A percentile compares a stretch with the other conserved stretches of the same genome.
Evolutionary conservation across 805 yeast species (phyloP).

Genomic region (Candida hispaniensis): DNA sequence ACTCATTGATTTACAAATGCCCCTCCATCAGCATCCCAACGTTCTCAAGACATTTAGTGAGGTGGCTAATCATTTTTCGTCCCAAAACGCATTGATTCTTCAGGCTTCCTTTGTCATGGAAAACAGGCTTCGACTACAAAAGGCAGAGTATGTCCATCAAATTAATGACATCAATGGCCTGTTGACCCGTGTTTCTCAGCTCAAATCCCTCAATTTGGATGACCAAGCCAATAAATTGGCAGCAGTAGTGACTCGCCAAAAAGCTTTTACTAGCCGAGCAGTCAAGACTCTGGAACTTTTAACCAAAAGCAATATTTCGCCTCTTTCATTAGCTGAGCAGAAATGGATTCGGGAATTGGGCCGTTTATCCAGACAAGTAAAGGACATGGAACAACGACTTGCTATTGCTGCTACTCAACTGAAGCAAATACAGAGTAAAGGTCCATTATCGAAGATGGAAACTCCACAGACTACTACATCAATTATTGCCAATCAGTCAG

Average conservation of each 20-base stretch:
- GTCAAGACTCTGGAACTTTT: conserved; percentile 26
- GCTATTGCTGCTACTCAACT: background rate
- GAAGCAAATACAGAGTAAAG: background rate
- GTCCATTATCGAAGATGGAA: background rate
- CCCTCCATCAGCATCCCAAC: conserved; percentile 23
- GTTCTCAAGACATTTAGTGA: conserved; percentile 22
- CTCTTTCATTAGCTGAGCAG: conserved; percentile 34
- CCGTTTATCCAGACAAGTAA: conserved; percentile 26
- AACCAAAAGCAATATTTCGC: conserved; percentile 24
- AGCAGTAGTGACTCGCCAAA: conserved; percentile 29
- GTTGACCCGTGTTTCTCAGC: conserved; percentile 18
- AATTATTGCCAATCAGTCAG: conserved; percentile 1
- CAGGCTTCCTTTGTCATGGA: conserved; percentile 32
- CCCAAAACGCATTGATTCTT: conserved; percentile 25
- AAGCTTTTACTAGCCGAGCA: conserved; percentile 28
- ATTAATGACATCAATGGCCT: conserved; percentile 26
- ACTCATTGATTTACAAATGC: too few species aligned
- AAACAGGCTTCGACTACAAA: conserved; percentile 32
- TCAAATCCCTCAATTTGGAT: background rate
- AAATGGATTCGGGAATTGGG: conserved; percentile 38
- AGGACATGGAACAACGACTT: conserved; percentile 3
- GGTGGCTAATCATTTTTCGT: conserved; percentile 21
- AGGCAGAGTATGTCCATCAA: conserved; percentile 36
- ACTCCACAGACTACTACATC: conserved; percentile 5
- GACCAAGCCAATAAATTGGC: conserved; percentile 20